Evolutionary conservation across 257 asterid species (phyloP).

Genomic region (Asclepias syriaca): DNA sequence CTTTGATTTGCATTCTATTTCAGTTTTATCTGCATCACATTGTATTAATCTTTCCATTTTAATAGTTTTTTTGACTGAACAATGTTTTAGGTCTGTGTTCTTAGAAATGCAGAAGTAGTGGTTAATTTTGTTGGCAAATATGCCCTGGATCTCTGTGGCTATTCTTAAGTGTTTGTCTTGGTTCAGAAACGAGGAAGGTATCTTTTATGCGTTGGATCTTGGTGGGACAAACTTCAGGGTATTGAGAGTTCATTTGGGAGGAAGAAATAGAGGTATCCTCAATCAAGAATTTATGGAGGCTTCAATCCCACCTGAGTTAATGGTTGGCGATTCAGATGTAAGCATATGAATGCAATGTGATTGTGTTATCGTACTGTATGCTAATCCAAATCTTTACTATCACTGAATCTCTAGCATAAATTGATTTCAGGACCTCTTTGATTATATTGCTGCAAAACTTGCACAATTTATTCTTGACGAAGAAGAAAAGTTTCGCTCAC

Average conservation of each 20-base stretch:
- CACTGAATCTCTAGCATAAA: neutral
- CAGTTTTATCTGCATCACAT: neutral
- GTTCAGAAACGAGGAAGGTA: slow-evolving; percentile 79
- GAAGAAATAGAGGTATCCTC: slow-evolving; percentile 54
- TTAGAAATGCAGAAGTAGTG: neutral
- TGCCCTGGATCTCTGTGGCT: neutral
- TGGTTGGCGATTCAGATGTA: slow-evolving; percentile 52
- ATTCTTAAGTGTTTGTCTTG: neutral
- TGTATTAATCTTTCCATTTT: neutral
- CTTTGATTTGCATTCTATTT: slow-evolving; percentile 2
- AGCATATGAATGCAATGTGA: neutral
- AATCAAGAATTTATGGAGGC: slow-evolving; percentile 85
- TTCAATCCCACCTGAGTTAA: slow-evolving; percentile 73
- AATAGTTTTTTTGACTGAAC: neutral
- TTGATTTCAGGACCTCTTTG: slow-evolving; percentile 61
- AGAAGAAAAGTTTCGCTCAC: slow-evolving; percentile 46
- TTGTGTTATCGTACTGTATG: neutral
- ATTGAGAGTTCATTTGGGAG: slow-evolving; percentile 79
- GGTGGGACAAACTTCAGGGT: slow-evolving; percentile 98
- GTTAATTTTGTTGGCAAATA: neutral
- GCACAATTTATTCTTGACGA: slow-evolving; percentile 52
- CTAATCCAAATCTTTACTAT: neutral
- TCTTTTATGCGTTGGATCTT: slow-evolving; percentile 87
- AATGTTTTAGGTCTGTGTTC: neutral
- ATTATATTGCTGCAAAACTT: slow-evolving; percentile 59